phyloP scores from a whole-genome alignment of 225 moss, liverwort and hornwort genomes.

The Antitrichia curtipendula region DNA sequence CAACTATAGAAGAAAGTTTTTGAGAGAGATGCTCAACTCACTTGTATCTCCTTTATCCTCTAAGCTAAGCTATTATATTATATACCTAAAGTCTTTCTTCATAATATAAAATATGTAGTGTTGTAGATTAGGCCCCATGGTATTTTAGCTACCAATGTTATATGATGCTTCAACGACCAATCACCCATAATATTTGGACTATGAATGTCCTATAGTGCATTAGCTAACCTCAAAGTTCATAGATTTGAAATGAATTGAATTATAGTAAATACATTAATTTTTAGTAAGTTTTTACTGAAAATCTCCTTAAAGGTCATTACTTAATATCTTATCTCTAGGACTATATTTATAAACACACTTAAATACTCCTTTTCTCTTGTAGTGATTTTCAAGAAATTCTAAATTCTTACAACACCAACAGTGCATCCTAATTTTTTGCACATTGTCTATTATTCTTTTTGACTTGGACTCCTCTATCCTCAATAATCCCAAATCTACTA shows the following conservation, averaged over 20 bases:
- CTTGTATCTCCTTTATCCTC: too few species aligned
- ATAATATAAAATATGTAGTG: background rate
- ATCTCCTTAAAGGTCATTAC: too few species aligned
- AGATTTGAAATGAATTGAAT: background rate
- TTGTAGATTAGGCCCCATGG: background rate
- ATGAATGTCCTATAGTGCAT: background rate
- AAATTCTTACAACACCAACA: background rate
- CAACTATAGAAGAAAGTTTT: background rate
- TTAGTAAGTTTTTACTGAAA: too few species aligned
- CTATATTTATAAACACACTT: too few species aligned
- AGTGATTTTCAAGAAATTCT: too few species aligned
- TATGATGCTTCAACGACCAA: background rate
- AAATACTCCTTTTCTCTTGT: too few species aligned
- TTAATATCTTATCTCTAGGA: too few species aligned
- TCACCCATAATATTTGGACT: background rate
- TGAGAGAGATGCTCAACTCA: background rate
- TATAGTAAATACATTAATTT: too few species aligned
- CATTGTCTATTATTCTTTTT: background rate
- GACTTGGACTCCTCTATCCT: background rate
- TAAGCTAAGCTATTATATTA: background rate
- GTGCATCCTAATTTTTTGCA: background rate
- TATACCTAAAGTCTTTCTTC: background rate
- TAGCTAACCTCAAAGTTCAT: background rate
- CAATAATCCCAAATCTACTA: too few species aligned
- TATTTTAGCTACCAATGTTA: background rate